Conservation (phyloP, 2,329 filamentous ascomycete species). For the Helotiales sp. region DNA sequence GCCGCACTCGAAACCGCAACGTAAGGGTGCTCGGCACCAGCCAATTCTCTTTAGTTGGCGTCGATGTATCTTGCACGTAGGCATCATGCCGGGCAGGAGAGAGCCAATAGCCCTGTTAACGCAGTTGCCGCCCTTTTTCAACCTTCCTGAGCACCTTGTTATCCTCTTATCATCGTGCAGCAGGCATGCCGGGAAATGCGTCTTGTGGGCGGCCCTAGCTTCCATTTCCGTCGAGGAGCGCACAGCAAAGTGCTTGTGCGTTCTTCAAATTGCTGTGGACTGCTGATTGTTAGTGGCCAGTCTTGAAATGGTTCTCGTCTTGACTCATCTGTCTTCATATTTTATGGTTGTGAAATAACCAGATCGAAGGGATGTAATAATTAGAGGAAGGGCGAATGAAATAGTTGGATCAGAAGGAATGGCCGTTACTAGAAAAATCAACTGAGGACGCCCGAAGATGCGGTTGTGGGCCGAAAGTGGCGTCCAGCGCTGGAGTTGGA, state of each 20-base stretch:
- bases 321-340: neutral
- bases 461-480: too few species aligned
- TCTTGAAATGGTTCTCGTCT: neutral
- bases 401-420: too few species aligned
- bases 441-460: too few species aligned
- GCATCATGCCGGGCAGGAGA: slow-evolving; percentile 16
- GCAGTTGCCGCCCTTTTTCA: slow-evolving; percentile 19
- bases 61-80: slow-evolving; percentile 23
- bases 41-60: slow-evolving; percentile 16
- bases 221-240: neutral
- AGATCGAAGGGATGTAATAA: too few species aligned
- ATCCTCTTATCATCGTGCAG: slow-evolving; percentile 13
- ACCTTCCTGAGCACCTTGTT: slow-evolving; percentile 16
- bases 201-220: neutral
- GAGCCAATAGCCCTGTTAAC: slow-evolving; percentile 17
- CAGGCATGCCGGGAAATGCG: slow-evolving; percentile 13
- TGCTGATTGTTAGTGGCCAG: neutral
- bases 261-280: too few species aligned
- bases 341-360: neutral
- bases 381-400: too few species aligned
- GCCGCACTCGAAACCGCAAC: slow-evolving; percentile 24
- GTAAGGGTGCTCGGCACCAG: slow-evolving; percentile 15
- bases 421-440: too few species aligned
- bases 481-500: too few species aligned
- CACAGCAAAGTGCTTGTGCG: too few species aligned